Percentiles rank a stretch among this genome's conserved stretches.
Conservation (phyloP, 768 basidiomycete species). For the Pleurotus ostreatus region DNA sequence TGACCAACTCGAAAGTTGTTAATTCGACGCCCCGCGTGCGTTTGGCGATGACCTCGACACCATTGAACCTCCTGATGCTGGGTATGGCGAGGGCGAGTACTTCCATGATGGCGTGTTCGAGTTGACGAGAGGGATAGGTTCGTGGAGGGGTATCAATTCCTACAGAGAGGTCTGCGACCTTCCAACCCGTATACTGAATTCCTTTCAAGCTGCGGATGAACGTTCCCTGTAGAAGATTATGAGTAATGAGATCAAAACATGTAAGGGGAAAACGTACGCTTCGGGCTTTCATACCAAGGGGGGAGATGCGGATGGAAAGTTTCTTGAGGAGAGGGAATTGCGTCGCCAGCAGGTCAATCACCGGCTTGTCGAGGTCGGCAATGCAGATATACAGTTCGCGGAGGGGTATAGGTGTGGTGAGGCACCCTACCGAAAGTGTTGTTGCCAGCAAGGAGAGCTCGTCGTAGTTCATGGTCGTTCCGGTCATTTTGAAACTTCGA, state of each 20-base stretch:
- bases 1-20: not conserved
- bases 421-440: not conserved
- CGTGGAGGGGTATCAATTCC: not conserved
- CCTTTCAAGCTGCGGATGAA: not conserved
- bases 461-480: not conserved
- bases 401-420: not conserved
- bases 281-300: not conserved
- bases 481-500: not conserved
- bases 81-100: constrained; percentile 2
- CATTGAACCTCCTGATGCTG: constrained; percentile 3
- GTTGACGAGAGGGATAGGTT: not conserved
- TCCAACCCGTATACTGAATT: not conserved
- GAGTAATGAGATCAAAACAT: too few species aligned
- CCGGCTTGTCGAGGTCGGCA: not conserved
- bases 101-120: constrained; percentile 5
- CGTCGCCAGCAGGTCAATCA: not conserved
- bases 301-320: not conserved
- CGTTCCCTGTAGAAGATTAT: not conserved
- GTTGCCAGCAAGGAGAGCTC: not conserved
- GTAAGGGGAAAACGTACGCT: not conserved
- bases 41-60: not conserved
- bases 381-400: not conserved
- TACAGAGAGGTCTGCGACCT: not conserved
- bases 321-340: not conserved
- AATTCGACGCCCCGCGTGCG: not conserved